Percentiles rank a stretch among this genome's conserved stretches.
These are phyloP conservation scores for Xanthoconium separans DNA, from an alignment of 1,284 basidiomycete species.

Conservation along the genomic window DNA sequence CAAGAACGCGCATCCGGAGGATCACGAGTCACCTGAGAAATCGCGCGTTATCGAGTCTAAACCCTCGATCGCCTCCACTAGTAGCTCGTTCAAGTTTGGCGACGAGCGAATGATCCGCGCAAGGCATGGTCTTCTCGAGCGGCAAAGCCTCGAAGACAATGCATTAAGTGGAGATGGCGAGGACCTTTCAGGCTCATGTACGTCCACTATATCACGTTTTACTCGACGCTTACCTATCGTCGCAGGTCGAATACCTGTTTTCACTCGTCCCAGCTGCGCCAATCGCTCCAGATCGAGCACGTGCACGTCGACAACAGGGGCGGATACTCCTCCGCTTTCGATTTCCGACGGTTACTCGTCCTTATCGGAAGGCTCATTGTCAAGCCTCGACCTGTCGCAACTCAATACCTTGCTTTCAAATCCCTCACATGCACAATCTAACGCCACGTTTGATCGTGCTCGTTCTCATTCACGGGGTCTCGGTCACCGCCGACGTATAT, in stretches of 20 bases:
- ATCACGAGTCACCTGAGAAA: conserved; percentile 38
- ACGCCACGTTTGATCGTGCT: conserved; percentile 35
- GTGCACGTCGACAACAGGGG: conserved; percentile 55
- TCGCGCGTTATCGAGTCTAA: conserved; percentile 49
- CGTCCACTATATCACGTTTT: conserved; percentile 25
- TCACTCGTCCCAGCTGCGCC: conserved; percentile 52
- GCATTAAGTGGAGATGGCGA: conserved; percentile 63
- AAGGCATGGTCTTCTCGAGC: conserved; percentile 56
- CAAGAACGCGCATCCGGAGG: conserved; percentile 26
- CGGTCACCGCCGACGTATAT: conserved; percentile 68
- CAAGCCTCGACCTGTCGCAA: conserved; percentile 69
- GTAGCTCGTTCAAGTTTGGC: conserved; percentile 57
- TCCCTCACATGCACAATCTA: conserved; percentile 36
- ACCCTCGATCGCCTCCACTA: conserved; percentile 61
- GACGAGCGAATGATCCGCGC: conserved; percentile 66
- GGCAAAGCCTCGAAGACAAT: conserved; percentile 67
- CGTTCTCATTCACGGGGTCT: conserved; percentile 55
- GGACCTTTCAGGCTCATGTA: conserved; percentile 54
- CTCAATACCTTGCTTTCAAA: conserved; percentile 58
- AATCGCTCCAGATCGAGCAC: conserved; percentile 67
- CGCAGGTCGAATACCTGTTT: conserved; percentile 51
- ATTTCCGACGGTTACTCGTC: conserved; percentile 61
- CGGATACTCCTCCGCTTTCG: conserved; percentile 61
- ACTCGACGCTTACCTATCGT: conserved; percentile 6
- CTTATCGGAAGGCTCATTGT: conserved; percentile 67